Evolutionary conservation across 371 early-diverging fungal genomes (phyloP).

Genomic region (Smittium mucronatum): DNA sequence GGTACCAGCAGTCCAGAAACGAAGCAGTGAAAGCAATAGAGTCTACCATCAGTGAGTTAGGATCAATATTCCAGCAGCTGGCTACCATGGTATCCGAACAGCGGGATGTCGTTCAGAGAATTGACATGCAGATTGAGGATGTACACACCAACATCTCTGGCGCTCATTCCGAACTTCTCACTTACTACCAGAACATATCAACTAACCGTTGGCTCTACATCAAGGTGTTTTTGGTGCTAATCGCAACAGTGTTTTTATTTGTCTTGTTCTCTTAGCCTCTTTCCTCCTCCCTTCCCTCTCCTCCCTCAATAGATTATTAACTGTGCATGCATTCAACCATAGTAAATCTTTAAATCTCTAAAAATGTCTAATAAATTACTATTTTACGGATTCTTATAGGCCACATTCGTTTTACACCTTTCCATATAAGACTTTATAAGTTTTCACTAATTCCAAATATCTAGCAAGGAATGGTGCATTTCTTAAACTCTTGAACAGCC

Average conservation of each 20-base stretch:
- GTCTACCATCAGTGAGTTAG: constrained; percentile 92
- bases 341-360: no score
- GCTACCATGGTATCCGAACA: constrained; percentile 90
- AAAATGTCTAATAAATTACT: no score
- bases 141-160: constrained; percentile 81
- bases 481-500: no score
- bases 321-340: no score
- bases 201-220: constrained; percentile 92
- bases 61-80: constrained; percentile 86
- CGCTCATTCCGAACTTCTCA: constrained; percentile 78
- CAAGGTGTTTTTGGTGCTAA: constrained; percentile 74
- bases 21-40: constrained; percentile 91
- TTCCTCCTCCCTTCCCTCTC: background rate
- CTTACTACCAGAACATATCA: constrained; percentile 77
- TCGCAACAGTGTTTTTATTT: constrained; percentile 43
- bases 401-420: no score
- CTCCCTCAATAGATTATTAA: no score
- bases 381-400: no score
- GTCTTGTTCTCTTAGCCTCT: constrained; percentile 23
- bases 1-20: constrained; percentile 66
- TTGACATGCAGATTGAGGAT: constrained; percentile 90
- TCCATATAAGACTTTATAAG: no score
- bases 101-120: constrained; percentile 87
- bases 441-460: no score
- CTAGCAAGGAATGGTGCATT: no score